Evolutionary conservation across 2,329 filamentous ascomycete genomes (phyloP).

Genomic region (Amauroascus verrucosus): DNA sequence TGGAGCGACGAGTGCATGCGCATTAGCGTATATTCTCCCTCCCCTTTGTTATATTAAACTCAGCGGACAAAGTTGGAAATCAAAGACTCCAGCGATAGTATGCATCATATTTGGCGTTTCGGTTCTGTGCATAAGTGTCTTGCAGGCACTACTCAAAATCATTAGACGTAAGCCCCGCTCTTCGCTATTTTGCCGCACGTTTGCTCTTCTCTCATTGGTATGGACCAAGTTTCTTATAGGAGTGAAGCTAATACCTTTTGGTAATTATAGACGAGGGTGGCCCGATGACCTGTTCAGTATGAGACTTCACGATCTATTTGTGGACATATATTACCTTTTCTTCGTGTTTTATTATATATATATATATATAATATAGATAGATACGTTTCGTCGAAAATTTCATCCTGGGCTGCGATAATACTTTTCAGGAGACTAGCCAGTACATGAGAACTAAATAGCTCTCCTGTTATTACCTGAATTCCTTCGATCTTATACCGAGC

Average conservation of each 20-base stretch:
- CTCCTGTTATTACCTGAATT: neutral
- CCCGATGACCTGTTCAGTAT: constrained; percentile 22
- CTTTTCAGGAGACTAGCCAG: neutral
- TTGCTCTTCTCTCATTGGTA: neutral
- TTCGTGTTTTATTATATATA: constrained; percentile 6
- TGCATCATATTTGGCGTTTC: constrained; percentile 65
- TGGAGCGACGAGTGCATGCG: constrained; percentile 86
- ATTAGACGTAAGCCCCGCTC: constrained; percentile 30
- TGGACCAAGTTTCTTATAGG: neutral
- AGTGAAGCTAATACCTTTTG: neutral
- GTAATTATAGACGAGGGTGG: constrained; percentile 26
- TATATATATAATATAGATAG: no score
- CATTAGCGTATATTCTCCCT: constrained; percentile 87
- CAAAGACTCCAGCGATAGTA: constrained; percentile 58
- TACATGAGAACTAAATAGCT: neutral
- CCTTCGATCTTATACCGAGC: neutral
- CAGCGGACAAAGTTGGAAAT: constrained; percentile 64
- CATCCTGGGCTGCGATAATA: neutral
- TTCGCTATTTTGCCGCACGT: neutral
- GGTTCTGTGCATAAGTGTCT: constrained; percentile 71
- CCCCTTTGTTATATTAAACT: constrained; percentile 93
- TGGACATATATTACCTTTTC: neutral
- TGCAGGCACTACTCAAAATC: constrained; percentile 64
- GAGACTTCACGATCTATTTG: neutral
- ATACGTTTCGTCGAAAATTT: neutral